phyloP scores from a whole-genome alignment of 2,329 filamentous ascomycete genomes.

The Byssothecium circinans region DNA sequence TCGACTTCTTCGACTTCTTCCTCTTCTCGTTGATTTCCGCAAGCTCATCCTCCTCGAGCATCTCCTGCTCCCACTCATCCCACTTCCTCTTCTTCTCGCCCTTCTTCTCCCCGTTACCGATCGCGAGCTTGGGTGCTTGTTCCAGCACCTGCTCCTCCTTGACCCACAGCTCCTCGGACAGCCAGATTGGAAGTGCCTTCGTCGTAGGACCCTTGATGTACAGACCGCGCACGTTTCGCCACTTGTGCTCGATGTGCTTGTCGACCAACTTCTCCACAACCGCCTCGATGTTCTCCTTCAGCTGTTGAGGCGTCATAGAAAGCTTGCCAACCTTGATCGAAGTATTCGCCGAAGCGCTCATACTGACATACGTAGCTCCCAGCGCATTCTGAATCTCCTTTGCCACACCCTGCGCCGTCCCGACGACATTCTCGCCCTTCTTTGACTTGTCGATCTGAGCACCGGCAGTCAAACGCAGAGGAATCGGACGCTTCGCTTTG shows the following conservation, averaged over 20 bases:
- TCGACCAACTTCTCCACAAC: conserved; percentile 67
- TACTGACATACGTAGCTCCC: conserved; percentile 74
- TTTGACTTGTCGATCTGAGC: conserved; percentile 61
- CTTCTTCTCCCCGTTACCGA: conserved; percentile 26
- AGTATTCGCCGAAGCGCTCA: conserved; percentile 77
- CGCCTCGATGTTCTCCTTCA: conserved; percentile 78
- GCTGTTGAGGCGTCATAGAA: conserved; percentile 71
- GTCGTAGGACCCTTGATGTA: conserved; percentile 92
- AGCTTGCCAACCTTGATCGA: conserved; percentile 78
- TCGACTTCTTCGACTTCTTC: conserved; percentile 55
- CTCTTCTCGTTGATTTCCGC: conserved; percentile 41
- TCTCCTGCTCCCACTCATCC: conserved; percentile 43
- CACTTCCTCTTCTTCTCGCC: conserved; percentile 43
- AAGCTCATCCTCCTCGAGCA: conserved; percentile 39
- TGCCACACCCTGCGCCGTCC: conserved; percentile 67
- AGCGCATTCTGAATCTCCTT: conserved; percentile 80
- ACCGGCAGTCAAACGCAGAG: conserved; percentile 69
- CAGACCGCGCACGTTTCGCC: conserved; percentile 80
- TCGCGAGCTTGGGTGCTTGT: conserved; percentile 44
- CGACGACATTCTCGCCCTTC: conserved; percentile 48
- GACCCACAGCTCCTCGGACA: conserved; percentile 88
- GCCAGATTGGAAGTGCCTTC: conserved; percentile 88
- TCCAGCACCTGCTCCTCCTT: conserved; percentile 73
- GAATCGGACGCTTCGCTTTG: conserved; percentile 82
- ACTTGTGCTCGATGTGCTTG: conserved; percentile 81